Conservation (phyloP, 441 rosid genomes). For the Pelargonium cotyledonis region DNA sequence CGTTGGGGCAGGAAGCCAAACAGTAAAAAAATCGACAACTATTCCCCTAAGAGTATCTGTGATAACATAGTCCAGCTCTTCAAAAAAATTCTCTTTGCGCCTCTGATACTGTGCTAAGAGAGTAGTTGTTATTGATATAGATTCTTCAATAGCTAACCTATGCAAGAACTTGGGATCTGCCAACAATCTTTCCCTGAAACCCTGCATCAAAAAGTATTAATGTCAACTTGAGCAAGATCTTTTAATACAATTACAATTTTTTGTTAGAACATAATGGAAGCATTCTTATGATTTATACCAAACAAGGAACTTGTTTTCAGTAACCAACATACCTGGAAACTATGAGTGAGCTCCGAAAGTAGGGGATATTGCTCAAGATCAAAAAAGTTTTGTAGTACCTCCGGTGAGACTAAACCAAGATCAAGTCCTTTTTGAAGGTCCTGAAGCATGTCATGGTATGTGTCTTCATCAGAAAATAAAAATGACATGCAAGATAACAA, state of each 20-base stretch:
- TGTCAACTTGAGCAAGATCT: constrained; percentile 19
- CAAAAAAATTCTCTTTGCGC: constrained; percentile 78
- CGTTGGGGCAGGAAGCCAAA: constrained; percentile 97
- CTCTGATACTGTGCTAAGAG: constrained; percentile 84
- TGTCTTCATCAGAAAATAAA: constrained; percentile 16
- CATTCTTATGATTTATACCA: background rate
- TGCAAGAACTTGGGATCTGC: constrained; percentile 94
- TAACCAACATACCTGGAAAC: constrained; percentile 60
- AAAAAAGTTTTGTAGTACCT: constrained; percentile 83
- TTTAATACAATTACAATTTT: background rate
- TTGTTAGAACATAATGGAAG: background rate
- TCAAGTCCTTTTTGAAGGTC: constrained; percentile 91
- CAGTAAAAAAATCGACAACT: constrained; percentile 85
- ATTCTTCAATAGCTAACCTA: constrained; percentile 87
- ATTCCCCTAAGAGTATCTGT: constrained; percentile 73
- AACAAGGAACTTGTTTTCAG: constrained; percentile 7
- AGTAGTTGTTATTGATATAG: constrained; percentile 83
- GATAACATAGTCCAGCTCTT: constrained; percentile 83
- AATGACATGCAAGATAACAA: background rate
- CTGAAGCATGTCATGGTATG: constrained; percentile 34
- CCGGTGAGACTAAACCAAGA: constrained; percentile 89
- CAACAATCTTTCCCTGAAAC: constrained; percentile 86
- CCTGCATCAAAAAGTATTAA: constrained; percentile 45
- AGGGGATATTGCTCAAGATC: constrained; percentile 82
- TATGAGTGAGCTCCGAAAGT: constrained; percentile 70